Conservation (phyloP, 805 yeast species). For the Sugiyamaella smithiae region DNA sequence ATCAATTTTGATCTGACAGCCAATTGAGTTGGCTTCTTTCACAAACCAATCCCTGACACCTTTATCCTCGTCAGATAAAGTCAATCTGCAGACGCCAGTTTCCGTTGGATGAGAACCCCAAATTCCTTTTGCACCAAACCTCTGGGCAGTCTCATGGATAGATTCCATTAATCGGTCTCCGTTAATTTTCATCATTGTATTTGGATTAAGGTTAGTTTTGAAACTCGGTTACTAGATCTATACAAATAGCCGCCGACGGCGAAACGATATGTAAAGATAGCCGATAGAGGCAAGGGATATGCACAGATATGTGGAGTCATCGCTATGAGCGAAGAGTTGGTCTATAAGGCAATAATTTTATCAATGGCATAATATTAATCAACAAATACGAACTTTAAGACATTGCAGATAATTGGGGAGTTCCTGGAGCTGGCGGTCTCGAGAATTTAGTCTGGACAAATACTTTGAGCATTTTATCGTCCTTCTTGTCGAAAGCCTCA, state of each 20-base stretch:
- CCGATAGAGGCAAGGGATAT: no score
- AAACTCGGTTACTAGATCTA: no score
- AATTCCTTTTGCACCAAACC: slow-evolving; percentile 11
- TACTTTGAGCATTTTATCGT: slow-evolving; percentile 20
- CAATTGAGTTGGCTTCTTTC: slow-evolving; percentile 47
- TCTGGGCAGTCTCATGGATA: slow-evolving; percentile 9
- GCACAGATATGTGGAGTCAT: no score
- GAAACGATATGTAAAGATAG: no score
- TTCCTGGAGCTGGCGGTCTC: no score
- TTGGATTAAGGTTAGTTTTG: no score
- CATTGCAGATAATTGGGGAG: no score
- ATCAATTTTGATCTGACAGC: slow-evolving; percentile 59
- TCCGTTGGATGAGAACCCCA: slow-evolving; percentile 30
- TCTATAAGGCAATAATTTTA: no score
- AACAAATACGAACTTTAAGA: no score
- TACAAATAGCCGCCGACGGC: no score
- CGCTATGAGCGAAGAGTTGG: no score
- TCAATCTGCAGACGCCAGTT: slow-evolving; percentile 65
- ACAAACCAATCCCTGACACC: slow-evolving; percentile 64
- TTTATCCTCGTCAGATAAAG: slow-evolving; percentile 60
- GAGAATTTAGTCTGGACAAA: slow-evolving; percentile 18
- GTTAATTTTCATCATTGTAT: slow-evolving; percentile 1
- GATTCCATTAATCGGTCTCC: slow-evolving; percentile 1
- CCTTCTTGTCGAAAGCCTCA: slow-evolving; percentile 22
- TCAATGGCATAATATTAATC: no score